A percentile compares a stretch with the other conserved stretches of the same genome.
Evolutionary conservation across 2,329 filamentous ascomycete genomes (phyloP).

Genomic region (Ophioceras dolichostomum): DNA sequence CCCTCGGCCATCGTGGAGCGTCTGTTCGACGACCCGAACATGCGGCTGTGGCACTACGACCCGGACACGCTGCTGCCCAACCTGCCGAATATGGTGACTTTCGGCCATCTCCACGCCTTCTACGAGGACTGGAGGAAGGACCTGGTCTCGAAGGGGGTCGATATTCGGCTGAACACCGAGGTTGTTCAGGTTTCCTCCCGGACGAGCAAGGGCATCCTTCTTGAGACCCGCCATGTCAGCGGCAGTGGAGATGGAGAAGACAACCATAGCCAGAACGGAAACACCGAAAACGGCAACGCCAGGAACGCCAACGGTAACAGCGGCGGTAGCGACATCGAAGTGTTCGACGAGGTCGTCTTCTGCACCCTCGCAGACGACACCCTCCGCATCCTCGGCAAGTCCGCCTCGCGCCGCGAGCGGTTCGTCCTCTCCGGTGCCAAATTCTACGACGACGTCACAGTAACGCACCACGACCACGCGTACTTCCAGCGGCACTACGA

Average conservation of each 20-base stretch:
- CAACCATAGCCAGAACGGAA: no score
- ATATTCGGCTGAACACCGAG: slow-evolving; percentile 42
- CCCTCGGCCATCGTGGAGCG: slow-evolving; percentile 54
- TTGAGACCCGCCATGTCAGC: slow-evolving; percentile 31
- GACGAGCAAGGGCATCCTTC: slow-evolving; percentile 35
- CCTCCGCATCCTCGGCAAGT: slow-evolving; percentile 44
- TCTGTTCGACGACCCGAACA: slow-evolving; percentile 44
- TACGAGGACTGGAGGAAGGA: slow-evolving; percentile 47
- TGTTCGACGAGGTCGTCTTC: slow-evolving; percentile 54
- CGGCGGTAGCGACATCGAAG: slow-evolving; percentile 29
- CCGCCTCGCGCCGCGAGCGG: slow-evolving; percentile 47
- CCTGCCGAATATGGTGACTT: slow-evolving; percentile 53
- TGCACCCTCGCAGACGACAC: slow-evolving; percentile 54
- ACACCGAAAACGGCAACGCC: no score
- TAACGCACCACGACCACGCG: slow-evolving; percentile 51
- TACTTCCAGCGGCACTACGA: slow-evolving; percentile 62
- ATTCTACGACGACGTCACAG: slow-evolving; percentile 58
- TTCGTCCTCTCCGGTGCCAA: slow-evolving; percentile 59
- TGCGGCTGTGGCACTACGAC: slow-evolving; percentile 49
- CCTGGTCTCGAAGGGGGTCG: slow-evolving; percentile 39
- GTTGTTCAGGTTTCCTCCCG: slow-evolving; percentile 38
- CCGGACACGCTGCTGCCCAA: slow-evolving; percentile 41
- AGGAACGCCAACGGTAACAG: no score
- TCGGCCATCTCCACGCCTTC: slow-evolving; percentile 48
- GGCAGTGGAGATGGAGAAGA: no score